These are phyloP conservation scores for Xylaria sp. DNA, from an alignment of 2,329 filamentous ascomycete species.

Conservation along the genomic window DNA sequence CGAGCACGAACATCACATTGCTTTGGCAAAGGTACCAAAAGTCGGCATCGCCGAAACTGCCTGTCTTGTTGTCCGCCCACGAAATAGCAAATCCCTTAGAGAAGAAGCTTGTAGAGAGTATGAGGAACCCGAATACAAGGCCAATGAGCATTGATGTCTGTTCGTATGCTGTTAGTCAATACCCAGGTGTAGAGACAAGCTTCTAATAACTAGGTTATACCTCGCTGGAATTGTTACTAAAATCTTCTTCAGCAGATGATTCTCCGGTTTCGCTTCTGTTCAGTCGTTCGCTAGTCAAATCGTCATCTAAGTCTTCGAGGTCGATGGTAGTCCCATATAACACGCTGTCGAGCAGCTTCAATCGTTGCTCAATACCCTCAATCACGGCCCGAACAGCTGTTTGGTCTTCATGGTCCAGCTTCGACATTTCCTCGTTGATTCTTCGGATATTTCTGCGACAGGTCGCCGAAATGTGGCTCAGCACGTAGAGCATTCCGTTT, in stretches of 20 bases:
- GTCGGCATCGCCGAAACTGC: conserved; percentile 12
- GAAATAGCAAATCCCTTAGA: conserved; percentile 4
- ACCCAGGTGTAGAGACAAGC: not conserved
- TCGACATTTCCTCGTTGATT: not conserved
- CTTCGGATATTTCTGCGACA: conserved; percentile 1
- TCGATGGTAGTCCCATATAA: conserved; percentile 1
- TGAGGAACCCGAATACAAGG: conserved; percentile 6
- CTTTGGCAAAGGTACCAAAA: conserved; percentile 19
- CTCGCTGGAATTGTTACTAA: not conserved
- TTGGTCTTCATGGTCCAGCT: not conserved
- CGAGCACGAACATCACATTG: conserved; percentile 7
- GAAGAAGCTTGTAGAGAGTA: conserved; percentile 1
- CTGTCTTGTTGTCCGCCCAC: not conserved
- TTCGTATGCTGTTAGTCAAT: not conserved
- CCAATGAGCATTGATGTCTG: conserved; percentile 12
- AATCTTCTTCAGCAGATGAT: not conserved
- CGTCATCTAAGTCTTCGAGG: not conserved
- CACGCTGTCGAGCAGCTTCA: not conserved
- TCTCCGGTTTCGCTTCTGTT: not conserved
- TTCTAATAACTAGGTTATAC: not conserved
- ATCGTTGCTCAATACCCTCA: not conserved
- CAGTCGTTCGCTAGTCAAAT: not conserved
- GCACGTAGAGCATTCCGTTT: conserved; percentile 6
- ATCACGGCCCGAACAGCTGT: not conserved
- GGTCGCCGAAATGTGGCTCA: not conserved